These are phyloP conservation scores for Trichoderma atroviride DNA, from an alignment of 2,329 filamentous ascomycete genomes.

Conservation along the genomic window DNA sequence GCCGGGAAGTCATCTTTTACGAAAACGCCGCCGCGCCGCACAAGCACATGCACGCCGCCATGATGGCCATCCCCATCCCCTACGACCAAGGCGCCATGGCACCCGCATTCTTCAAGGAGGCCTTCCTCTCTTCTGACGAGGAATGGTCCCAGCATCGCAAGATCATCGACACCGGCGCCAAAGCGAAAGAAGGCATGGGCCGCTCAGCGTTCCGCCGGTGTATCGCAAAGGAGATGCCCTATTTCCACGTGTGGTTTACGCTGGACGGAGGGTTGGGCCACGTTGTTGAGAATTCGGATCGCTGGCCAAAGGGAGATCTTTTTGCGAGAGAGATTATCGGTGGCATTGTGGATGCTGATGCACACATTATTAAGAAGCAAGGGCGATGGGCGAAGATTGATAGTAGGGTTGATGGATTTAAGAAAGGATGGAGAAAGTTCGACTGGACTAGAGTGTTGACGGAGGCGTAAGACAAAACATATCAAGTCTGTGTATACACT, in stretches of 20 bases:
- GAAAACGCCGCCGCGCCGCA: slow-evolving; percentile 88
- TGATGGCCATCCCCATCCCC: slow-evolving; percentile 84
- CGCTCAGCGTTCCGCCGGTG: slow-evolving; percentile 79
- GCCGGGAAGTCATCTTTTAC: slow-evolving; percentile 92
- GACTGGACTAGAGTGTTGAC: slow-evolving; percentile 74
- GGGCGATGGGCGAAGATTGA: slow-evolving; percentile 78
- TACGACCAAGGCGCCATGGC: slow-evolving; percentile 89
- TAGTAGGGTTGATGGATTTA: slow-evolving; percentile 73
- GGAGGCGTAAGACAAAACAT: slow-evolving; percentile 36
- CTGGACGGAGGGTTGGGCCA: slow-evolving; percentile 92
- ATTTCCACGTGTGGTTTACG: slow-evolving; percentile 95
- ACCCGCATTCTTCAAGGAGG: slow-evolving; percentile 93
- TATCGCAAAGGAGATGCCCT: slow-evolving; percentile 94
- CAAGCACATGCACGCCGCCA: slow-evolving; percentile 78
- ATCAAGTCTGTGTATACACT: not conserved
- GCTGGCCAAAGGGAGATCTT: slow-evolving; percentile 88
- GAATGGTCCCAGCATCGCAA: slow-evolving; percentile 97
- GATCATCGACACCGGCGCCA: slow-evolving; percentile 81
- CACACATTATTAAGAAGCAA: slow-evolving; percentile 85
- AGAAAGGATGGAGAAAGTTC: slow-evolving; percentile 86
- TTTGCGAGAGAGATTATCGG: slow-evolving; percentile 92
- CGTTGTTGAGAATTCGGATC: slow-evolving; percentile 80
- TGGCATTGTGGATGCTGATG: slow-evolving; percentile 83
- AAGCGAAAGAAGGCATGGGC: slow-evolving; percentile 66
- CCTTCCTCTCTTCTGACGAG: slow-evolving; percentile 82